Evolutionary conservation across 2,329 filamentous ascomycete genomes (phyloP).

Genomic region (Cercospora sp.): DNA sequence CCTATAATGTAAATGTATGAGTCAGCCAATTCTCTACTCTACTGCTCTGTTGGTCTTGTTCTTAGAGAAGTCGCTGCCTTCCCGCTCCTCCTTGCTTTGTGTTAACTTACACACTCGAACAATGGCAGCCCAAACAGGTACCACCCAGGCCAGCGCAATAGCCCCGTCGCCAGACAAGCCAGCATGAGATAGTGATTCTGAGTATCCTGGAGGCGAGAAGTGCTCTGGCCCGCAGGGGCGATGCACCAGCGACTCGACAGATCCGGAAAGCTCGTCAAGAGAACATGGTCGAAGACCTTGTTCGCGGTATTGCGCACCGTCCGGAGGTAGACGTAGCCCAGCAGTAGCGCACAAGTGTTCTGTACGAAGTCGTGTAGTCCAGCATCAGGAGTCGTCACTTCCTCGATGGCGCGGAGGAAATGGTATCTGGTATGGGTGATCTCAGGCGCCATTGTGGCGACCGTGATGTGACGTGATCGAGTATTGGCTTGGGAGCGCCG

Average conservation of each 20-base stretch:
- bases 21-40: not conserved
- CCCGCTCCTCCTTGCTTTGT: not conserved
- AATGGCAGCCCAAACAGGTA: not conserved
- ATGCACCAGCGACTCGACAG: not conserved
- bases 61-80: not conserved
- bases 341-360: not conserved
- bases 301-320: not conserved
- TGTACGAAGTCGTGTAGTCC: not conserved
- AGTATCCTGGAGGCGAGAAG: not conserved
- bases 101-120: not conserved
- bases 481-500: not conserved
- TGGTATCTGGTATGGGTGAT: not conserved
- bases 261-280: not conserved
- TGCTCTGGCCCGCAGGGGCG: not conserved
- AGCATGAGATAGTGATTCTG: not conserved
- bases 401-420: not conserved
- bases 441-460: not conserved
- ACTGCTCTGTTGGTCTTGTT: not conserved
- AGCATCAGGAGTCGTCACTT: not conserved
- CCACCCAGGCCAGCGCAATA: slow-evolving; percentile 6
- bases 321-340: slow-evolving; percentile 1
- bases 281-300: not conserved
- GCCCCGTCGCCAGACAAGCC: not conserved
- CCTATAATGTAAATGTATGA: not conserved
- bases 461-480: not conserved